Conservation (phyloP, 345 rosid genomes). For the Rhizophora apiculata region DNA sequence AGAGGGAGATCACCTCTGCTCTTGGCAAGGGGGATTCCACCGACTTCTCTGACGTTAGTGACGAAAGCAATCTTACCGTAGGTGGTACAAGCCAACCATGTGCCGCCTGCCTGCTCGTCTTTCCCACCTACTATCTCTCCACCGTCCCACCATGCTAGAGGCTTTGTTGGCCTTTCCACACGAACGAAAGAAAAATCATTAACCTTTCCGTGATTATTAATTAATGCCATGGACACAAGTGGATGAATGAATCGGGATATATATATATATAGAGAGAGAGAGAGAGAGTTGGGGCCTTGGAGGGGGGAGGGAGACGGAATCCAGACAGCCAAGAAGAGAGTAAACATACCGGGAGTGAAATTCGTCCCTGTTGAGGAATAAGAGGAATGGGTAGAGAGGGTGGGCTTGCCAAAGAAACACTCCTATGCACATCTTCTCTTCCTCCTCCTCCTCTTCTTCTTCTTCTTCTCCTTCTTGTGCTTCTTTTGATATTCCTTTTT, state of each 20-base stretch:
- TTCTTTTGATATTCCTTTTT: no score
- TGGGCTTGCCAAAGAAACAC: slow-evolving; percentile 71
- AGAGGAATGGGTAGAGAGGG: slow-evolving; percentile 58
- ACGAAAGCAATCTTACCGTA: slow-evolving; percentile 63
- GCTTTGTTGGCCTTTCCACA: slow-evolving; percentile 53
- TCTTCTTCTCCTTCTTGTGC: no score
- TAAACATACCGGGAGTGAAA: slow-evolving; percentile 44
- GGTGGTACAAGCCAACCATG: slow-evolving; percentile 71
- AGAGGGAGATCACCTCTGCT: slow-evolving; percentile 69
- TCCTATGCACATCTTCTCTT: slow-evolving; percentile 47
- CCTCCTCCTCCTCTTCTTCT: no score
- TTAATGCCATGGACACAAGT: neutral
- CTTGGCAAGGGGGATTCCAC: slow-evolving; percentile 34
- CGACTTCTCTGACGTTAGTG: slow-evolving; percentile 59
- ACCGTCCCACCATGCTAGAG: slow-evolving; percentile 66
- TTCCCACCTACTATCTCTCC: slow-evolving; percentile 61
- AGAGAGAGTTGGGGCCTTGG: no score
- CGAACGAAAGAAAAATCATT: neutral
- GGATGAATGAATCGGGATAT: neutral
- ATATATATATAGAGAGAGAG: no score
- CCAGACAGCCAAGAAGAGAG: no score
- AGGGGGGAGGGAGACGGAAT: no score
- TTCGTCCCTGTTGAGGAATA: slow-evolving; percentile 82
- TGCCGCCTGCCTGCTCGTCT: slow-evolving; percentile 72
- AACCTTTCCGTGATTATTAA: neutral